Base-by-base conservation (phyloP, 202 grass and related monocot species). In the Eragrostis tef region DNA sequence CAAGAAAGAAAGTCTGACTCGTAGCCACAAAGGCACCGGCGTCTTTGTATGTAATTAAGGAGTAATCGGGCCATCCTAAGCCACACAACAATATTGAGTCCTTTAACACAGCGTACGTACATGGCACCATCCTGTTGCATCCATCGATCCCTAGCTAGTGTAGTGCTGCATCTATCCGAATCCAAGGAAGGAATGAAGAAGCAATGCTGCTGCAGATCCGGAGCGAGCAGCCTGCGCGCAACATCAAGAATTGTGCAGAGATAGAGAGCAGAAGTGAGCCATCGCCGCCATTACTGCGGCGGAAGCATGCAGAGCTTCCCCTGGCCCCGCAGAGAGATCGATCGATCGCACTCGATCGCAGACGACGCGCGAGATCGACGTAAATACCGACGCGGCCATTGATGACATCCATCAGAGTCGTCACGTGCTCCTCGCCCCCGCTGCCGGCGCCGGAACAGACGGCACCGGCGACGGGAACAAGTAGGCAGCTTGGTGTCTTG, bases 261-360 rank as follows among this genome's bases (percentile, higher is more conserved):
- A 2, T 6, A 34, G 31, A 51, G 52, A 20, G 17, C 52, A 53
- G 7, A 53, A 53, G n/a, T 53, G 52, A 10, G 56, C 56, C 70
- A 20, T 59, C 61, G 39, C 42, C 31, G 79, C 43, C 84, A 52
- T 86, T 70, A 81, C 85, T 86, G 45, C 78, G 48, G n/a, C 84
- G 84, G 76, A 81, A 86, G 77, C 70, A 29, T 16, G 39, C 21
- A 15, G 50, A 19, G 42, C 26, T 64, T 51, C 34, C 4, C 22
- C 1, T 52, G 6, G 60, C 39, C 56, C 13, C 48, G 26, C 21
- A 9, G 41, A 27, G 12, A 51, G 15, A 69, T 73, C 51, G 50
- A 74, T 74, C 71, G 71, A n/a, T n/a, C n/a, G n/a, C 56, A 62
- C 71, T 13, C 50, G 34, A 39, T 39, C 34, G 60, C 26, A 31